These are phyloP conservation scores for Rosa multiflora DNA, from an alignment of 306 rosid genomes.

Conservation along the genomic window DNA sequence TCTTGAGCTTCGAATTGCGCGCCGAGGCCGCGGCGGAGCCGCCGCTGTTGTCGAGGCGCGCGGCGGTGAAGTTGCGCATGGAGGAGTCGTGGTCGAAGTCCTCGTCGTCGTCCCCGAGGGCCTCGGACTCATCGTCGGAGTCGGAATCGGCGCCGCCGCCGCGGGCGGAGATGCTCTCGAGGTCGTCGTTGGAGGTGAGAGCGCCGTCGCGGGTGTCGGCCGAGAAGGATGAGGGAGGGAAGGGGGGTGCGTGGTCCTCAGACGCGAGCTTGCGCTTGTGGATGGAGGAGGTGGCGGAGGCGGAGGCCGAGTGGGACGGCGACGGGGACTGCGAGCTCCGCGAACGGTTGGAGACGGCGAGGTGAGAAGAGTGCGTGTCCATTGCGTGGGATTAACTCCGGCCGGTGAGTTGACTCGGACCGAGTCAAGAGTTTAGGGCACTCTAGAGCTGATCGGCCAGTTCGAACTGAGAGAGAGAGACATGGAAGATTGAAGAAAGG, in stretches of 20 bases:
- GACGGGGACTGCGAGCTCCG: slow-evolving; percentile 92
- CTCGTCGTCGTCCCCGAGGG: slow-evolving; percentile 66
- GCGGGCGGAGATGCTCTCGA: slow-evolving; percentile 92
- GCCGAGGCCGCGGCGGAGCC: slow-evolving; percentile 39
- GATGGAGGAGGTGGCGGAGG: slow-evolving; percentile 90
- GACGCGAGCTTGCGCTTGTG: slow-evolving; percentile 82
- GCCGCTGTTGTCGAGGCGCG: slow-evolving; percentile 59
- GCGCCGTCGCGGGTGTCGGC: slow-evolving; percentile 96
- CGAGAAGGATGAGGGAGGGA: slow-evolving; percentile 88
- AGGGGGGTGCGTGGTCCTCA: slow-evolving; percentile 87
- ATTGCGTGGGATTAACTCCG: slow-evolving; percentile 23
- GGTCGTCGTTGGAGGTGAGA: slow-evolving; percentile 85
- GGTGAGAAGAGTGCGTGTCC: slow-evolving; percentile 77
- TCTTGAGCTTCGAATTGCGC: slow-evolving; percentile 69
- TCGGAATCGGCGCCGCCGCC: slow-evolving; percentile 72
- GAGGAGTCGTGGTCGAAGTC: slow-evolving; percentile 75
- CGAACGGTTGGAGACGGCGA: slow-evolving; percentile 76
- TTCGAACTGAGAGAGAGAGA: not conserved
- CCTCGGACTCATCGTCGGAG: slow-evolving; percentile 86
- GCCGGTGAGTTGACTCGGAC: slow-evolving; percentile 12
- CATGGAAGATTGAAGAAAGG: not conserved
- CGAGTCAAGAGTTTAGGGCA: not conserved
- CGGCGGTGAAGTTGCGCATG: slow-evolving; percentile 82
- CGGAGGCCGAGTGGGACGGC: slow-evolving; percentile 91
- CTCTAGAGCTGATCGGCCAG: not conserved